Base-by-base conservation (phyloP, 129 eudicot genomes). In the Lactuca saligna region DNA sequence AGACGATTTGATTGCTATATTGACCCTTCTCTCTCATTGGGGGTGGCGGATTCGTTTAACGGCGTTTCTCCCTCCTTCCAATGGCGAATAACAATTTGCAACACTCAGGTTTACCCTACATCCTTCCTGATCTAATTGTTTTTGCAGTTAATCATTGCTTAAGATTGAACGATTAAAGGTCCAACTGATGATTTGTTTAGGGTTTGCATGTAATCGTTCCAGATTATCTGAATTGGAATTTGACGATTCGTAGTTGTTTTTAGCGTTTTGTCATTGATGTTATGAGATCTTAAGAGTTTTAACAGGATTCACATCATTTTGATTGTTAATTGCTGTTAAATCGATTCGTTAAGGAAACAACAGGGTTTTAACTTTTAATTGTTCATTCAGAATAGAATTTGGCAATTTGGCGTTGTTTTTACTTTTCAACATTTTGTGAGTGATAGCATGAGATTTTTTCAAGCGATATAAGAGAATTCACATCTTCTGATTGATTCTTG, bases 21-120 rank as follows among this genome's bases (percentile, higher is more conserved):
- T 38, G 38, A 39, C 39, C 57, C n/a, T 42, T 41, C 37, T 64
- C 39, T 44, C 17, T 54, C n/a, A 0, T 25, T 25, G 29, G 29
- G 29, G 29, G 29, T 25, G 29, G 29, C 29, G 29, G 29, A 25
- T 25, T 25, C 29, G 29, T 25, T 25, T 25, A 25, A 25, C 29
- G 29, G 29, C 29, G 29, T 25, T 25, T 25, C 29, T 25, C 29
- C 29, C 11, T 25, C 65, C 49, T 44, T 57, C 57, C 75, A 46
- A 70, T 70, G 75, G 57, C 75, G 32, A 70, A 57, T 70, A 70
- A 70, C 66, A 70, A 70, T 70, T 39, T 56, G 29, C 56, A 69
- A 69, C 64, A 69, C 39, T 56, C 65, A 57, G 75, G 75, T 70
- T 56, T 70, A 48, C 32, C 29, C 29, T 25, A 20, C 54, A 3